These are phyloP conservation scores for Penicillium digitatum DNA, from an alignment of 2,329 filamentous ascomycete genomes.

Conservation along the genomic window DNA sequence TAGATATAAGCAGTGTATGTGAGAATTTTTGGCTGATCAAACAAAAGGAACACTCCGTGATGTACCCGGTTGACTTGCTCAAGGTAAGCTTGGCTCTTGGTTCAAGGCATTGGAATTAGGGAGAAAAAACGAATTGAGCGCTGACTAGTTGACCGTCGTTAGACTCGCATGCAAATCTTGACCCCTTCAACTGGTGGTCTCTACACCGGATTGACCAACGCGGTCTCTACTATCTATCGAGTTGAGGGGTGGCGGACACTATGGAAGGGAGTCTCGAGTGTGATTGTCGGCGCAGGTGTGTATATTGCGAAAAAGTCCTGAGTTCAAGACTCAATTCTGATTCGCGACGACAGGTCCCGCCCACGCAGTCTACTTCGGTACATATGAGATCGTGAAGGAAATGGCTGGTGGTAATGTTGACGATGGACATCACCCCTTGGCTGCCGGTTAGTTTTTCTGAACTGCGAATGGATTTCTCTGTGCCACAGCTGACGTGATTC, in stretches of 20 bases:
- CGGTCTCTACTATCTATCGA: conserved; percentile 85
- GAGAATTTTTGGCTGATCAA: conserved; percentile 14
- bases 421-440: conserved; percentile 81
- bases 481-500: conserved; percentile 8
- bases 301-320: background rate
- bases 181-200: conserved; percentile 75
- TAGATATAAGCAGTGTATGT: background rate
- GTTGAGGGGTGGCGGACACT: conserved; percentile 85
- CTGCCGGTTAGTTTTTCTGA: conserved; percentile 65
- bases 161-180: conserved; percentile 98
- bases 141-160: conserved; percentile 10
- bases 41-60: conserved; percentile 87
- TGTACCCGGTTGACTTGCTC: conserved; percentile 97
- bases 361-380: conserved; percentile 97
- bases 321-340: conserved; percentile 17
- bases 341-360: conserved; percentile 66
- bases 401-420: conserved; percentile 86
- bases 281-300: conserved; percentile 88
- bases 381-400: conserved; percentile 96
- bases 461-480: background rate
- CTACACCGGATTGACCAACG: conserved; percentile 86
- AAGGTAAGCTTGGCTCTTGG: conserved; percentile 62
- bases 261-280: conserved; percentile 95
- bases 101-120: background rate
- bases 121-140: conserved; percentile 4